Conservation (phyloP, 805 yeast genomes). For the Candida endomychidarum region DNA sequence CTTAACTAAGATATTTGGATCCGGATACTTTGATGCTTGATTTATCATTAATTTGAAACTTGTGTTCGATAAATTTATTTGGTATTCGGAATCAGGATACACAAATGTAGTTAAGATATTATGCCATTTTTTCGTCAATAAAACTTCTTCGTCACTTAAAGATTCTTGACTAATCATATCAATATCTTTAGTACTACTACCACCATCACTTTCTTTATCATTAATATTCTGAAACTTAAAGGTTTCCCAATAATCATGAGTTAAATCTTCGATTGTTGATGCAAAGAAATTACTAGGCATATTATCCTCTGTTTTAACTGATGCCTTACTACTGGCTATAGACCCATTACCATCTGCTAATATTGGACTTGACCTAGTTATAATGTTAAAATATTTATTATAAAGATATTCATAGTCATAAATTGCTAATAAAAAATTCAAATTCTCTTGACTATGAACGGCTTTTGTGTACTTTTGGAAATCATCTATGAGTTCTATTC, state of each 20-base stretch:
- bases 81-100: conserved; percentile 41
- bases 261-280: conserved; percentile 27
- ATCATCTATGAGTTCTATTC: conserved; percentile 19
- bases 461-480: conserved; percentile 35
- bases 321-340: conserved; percentile 15
- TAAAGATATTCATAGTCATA: conserved; percentile 46
- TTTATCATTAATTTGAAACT: conserved; percentile 28
- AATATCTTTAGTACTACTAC: conserved; percentile 2
- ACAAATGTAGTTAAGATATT: conserved; percentile 43
- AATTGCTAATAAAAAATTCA: conserved; percentile 44
- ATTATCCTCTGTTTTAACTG: conserved; percentile 20
- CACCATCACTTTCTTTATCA: conserved; percentile 9
- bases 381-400: conserved; percentile 22
- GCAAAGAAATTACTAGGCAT: conserved; percentile 24
- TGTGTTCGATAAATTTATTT: conserved; percentile 48
- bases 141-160: conserved; percentile 5
- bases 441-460: conserved; percentile 48
- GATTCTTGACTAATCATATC: conserved; percentile 3
- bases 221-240: conserved; percentile 15
- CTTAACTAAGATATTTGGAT: conserved; percentile 24
- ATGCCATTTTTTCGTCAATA: conserved; percentile 30
- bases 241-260: conserved; percentile 20
- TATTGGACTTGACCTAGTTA: conserved; percentile 9
- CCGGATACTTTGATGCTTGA: conserved; percentile 22
- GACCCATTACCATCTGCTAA: conserved; percentile 8